These are phyloP conservation scores for Populus nigra DNA, from an alignment of 345 rosid genomes.

Conservation along the genomic window DNA sequence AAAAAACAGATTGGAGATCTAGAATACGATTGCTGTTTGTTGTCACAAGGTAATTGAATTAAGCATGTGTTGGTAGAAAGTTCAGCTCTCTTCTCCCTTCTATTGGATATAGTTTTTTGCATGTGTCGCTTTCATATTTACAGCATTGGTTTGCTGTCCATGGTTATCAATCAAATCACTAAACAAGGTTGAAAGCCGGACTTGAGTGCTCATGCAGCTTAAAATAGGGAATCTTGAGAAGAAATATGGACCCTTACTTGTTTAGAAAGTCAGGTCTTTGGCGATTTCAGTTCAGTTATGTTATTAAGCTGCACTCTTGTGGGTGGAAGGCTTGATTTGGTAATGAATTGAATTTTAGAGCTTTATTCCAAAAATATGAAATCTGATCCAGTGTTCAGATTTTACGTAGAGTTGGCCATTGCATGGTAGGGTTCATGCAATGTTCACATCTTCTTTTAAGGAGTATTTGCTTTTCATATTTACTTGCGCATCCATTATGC, in stretches of 20 bases:
- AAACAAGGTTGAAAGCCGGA: not conserved
- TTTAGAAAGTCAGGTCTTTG: not conserved
- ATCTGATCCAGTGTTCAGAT: not conserved
- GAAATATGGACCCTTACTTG: not conserved
- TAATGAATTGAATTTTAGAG: not conserved
- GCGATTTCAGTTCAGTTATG: not conserved
- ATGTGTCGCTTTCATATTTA: not conserved
- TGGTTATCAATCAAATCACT: slow-evolving; percentile 1
- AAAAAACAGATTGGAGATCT: not conserved
- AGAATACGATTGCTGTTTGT: not conserved
- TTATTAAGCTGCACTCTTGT: not conserved
- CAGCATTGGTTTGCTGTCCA: not conserved
- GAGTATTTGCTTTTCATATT: not conserved
- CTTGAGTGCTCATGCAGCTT: not conserved
- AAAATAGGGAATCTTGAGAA: not conserved
- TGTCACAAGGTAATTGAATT: not conserved
- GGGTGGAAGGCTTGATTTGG: not conserved
- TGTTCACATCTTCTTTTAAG: not conserved
- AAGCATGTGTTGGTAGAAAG: not conserved
- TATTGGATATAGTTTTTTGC: not conserved
- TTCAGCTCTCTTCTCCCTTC: not conserved
- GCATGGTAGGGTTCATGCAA: not conserved
- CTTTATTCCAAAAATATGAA: not conserved
- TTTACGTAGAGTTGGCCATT: not conserved
- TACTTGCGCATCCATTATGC: not conserved